Evolutionary conservation across 2,329 filamentous ascomycete species (phyloP).

Genomic region (Trichoderma gracile): DNA sequence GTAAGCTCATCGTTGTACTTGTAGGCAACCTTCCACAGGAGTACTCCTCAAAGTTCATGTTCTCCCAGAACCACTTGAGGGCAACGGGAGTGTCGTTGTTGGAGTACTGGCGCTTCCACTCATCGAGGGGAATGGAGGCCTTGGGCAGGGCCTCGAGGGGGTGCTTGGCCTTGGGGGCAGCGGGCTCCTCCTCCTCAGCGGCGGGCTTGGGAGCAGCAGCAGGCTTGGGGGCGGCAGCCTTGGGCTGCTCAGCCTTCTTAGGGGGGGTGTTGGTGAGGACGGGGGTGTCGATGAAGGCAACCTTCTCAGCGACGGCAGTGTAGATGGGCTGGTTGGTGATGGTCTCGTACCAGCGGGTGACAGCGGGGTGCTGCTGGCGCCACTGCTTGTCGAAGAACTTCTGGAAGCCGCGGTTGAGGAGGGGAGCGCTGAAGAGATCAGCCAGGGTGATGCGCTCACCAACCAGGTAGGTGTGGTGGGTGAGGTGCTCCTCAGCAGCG

Average conservation of each 20-base stretch:
- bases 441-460: constrained; percentile 97
- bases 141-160: constrained; percentile 82
- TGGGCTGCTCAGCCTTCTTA: constrained; percentile 76
- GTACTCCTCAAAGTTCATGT: constrained; percentile 91
- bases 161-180: constrained; percentile 89
- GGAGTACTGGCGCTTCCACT: constrained; percentile 99
- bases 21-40: constrained; percentile 94
- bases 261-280: constrained; percentile 68
- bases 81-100: constrained; percentile 86
- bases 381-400: constrained; percentile 92
- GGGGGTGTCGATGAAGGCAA: constrained; percentile 79
- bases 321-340: constrained; percentile 91
- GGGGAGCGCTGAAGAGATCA: constrained; percentile 79
- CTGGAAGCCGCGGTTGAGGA: constrained; percentile 86
- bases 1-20: constrained; percentile 99
- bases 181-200: constrained; percentile 35
- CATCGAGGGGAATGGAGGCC: constrained; percentile 81
- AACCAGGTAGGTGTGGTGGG: constrained; percentile 93
- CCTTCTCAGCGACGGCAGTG: constrained; percentile 73
- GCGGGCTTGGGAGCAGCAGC: constrained; percentile 41
- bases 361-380: constrained; percentile 79
- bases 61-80: constrained; percentile 98
- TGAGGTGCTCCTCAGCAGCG: constrained; percentile 83
- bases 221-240: constrained; percentile 57
- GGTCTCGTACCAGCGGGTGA: constrained; percentile 92